Conservation (phyloP, 192 early-diverging fungal genomes). For the Rhizoclosmatium sp. region DNA sequence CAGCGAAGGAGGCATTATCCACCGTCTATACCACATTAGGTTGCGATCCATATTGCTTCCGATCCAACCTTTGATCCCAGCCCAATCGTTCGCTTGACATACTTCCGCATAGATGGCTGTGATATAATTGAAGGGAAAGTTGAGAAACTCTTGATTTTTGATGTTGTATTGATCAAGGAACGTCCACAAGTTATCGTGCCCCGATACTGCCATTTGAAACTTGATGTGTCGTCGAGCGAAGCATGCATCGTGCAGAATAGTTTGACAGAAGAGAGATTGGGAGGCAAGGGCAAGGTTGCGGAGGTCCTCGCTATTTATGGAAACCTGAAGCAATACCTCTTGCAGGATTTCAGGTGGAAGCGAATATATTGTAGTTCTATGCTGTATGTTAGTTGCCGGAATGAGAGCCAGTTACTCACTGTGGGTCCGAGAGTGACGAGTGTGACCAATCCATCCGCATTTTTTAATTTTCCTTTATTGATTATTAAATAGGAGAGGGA, state of each 20-base stretch:
- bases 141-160: background rate
- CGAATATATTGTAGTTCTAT: background rate
- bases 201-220: background rate
- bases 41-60: background rate
- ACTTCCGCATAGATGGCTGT: background rate
- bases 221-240: background rate
- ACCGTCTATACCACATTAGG: background rate
- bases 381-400: too few species aligned
- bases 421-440: too few species aligned
- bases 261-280: background rate
- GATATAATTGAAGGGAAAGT: slow-evolving; percentile 1
- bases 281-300: background rate
- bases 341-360: slow-evolving; percentile 11
- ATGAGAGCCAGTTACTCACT: too few species aligned
- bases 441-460: too few species aligned
- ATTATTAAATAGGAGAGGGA: too few species aligned
- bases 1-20: background rate
- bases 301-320: background rate
- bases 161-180: slow-evolving; percentile 1
- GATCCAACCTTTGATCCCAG: background rate
- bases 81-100: background rate
- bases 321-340: background rate
- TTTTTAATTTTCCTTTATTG: too few species aligned
- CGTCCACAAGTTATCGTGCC: background rate
- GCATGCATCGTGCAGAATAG: background rate